Base-by-base conservation (phyloP, 768 basidiomycete genomes). In the Trametes meyenii region DNA sequence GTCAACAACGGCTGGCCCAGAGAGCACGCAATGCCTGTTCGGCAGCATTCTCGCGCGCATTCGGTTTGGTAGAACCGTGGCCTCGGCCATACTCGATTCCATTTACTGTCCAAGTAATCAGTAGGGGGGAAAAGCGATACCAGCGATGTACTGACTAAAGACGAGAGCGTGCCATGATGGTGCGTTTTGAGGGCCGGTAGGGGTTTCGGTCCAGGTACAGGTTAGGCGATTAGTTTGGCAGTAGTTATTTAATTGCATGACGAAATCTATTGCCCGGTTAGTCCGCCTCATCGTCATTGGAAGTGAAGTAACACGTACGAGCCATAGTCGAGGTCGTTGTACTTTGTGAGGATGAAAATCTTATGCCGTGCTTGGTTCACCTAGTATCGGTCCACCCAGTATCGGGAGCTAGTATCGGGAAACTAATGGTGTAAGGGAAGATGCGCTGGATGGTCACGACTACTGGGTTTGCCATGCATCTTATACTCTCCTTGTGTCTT, bases 11-110 rank as follows among this genome's bases (percentile, higher is more conserved):
- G 1, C 2, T 11, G 2, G 43, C 10, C 62, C 62, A 64, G 1
- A 65, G 52, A 17, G 40, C 40, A 7, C 48, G 50, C 35, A 65
- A 55, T 12, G 72, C 71, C 11, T 55, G 12, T 10, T 52, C 35
- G 2, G 74, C 71, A 3, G 75, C 75, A 17, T 43, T 4, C 38
- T 76, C 74, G 49, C 58, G 65, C 5, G 75, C 74, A 7, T 40
- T 58, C 3, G 50, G 63, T 48, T 57, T 63, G 24, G 19, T 72
- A 1, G 14, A 26, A 1, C 48, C 67, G 3, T 13, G 43, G 12
- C 71, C 73, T 6, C 67, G 56, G 21, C 73, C 72, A 48, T 68
- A 71, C 40, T 68, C 66, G 5, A 60, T 26, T 6, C 60, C 52
- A 29, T 64, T 59, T 21, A 74, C 74, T 76, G 55, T 42, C 21